phyloP scores from a whole-genome alignment of 352 stramenopile genomes.

The Phytophthora megakarya region DNA sequence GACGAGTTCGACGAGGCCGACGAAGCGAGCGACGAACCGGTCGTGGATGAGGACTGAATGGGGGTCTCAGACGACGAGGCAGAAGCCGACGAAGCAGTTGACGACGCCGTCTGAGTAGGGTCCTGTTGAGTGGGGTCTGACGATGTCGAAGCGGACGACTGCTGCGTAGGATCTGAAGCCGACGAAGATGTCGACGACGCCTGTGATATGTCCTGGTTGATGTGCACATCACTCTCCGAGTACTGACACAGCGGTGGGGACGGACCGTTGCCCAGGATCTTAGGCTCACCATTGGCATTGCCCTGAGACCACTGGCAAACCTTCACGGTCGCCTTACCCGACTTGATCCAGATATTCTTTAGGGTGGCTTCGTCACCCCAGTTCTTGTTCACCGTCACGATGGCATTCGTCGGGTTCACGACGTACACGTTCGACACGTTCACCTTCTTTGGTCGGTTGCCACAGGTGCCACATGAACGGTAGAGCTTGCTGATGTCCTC shows the following conservation, averaged over 20 bases:
- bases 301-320: conserved; percentile 43
- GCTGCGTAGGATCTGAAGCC: conserved; percentile 1
- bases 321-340: conserved; percentile 17
- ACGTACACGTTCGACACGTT: too few species aligned
- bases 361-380: conserved; percentile 43
- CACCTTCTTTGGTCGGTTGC: too few species aligned
- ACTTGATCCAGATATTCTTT: conserved; percentile 41
- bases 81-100: neutral
- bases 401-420: conserved; percentile 37
- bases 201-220: conserved; percentile 28
- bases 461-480: too few species aligned
- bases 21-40: neutral
- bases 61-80: conserved; percentile 10
- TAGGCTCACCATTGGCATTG: conserved; percentile 19
- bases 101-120: conserved; percentile 4
- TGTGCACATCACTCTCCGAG: conserved; percentile 28
- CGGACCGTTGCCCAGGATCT: conserved; percentile 36
- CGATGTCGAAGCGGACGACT: conserved; percentile 16
- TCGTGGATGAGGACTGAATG: conserved; percentile 14
- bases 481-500: too few species aligned
- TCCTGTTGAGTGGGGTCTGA: neutral
- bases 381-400: conserved; percentile 50
- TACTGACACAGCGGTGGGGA: too few species aligned
- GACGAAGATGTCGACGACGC: conserved; percentile 6
- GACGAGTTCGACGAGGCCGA: conserved; percentile 20